phyloP scores from a whole-genome alignment of 2,329 filamentous ascomycete species.

The Exophiala sp. region DNA sequence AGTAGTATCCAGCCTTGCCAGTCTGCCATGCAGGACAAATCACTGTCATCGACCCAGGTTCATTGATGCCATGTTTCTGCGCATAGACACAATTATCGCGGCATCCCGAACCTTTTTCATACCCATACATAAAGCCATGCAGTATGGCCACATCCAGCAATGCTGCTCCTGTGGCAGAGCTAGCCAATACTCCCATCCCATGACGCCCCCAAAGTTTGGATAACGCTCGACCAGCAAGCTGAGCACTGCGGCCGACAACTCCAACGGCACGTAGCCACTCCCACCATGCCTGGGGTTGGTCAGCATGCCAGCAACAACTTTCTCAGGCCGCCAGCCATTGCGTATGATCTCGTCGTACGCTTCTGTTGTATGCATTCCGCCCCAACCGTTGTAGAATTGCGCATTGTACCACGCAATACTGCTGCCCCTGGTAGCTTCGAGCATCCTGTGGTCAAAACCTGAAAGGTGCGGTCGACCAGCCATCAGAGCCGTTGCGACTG shows the following conservation, averaged over 20 bases:
- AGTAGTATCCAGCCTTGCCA: too few species aligned
- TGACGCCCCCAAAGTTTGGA: constrained; percentile 75
- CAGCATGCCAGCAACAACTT: constrained; percentile 75
- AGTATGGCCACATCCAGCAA: constrained; percentile 76
- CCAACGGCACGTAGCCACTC: constrained; percentile 60
- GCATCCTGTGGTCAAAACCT: constrained; percentile 73
- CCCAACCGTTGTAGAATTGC: constrained; percentile 93
- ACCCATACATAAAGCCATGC: constrained; percentile 55
- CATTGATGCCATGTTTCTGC: constrained; percentile 27
- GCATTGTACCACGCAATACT: constrained; percentile 83
- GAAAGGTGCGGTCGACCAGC: constrained; percentile 60
- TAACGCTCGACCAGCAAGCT: constrained; percentile 58
- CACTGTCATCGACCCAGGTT: constrained; percentile 8
- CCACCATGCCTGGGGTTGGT: constrained; percentile 72
- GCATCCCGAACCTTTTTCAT: constrained; percentile 39
- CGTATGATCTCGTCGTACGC: constrained; percentile 43
- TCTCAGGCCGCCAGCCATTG: constrained; percentile 66
- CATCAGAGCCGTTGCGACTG: constrained; percentile 72
- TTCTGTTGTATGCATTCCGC: constrained; percentile 54
- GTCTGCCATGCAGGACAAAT: too few species aligned
- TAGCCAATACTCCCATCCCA: constrained; percentile 97
- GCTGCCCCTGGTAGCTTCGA: constrained; percentile 64
- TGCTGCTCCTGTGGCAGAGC: constrained; percentile 58
- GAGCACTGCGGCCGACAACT: constrained; percentile 56
- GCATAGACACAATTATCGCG: constrained; percentile 34